Percentiles rank a stretch among this genome's conserved stretches.
Conservation (phyloP, 331 rosid species). For the Stylosanthes scabra region DNA sequence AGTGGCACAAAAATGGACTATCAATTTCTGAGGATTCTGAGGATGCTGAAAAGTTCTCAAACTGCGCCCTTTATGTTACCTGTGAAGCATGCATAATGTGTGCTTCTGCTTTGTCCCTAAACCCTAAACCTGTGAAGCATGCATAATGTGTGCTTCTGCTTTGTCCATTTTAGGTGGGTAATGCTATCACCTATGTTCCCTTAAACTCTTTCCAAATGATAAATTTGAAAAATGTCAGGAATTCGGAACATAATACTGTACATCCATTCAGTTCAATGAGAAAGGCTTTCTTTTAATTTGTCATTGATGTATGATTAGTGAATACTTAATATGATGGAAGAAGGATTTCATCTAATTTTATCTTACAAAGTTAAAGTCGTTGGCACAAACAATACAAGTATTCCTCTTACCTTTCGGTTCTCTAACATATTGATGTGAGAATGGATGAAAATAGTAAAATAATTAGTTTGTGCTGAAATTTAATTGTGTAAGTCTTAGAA, state of each 20-base stretch:
- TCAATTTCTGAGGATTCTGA: constrained; percentile 62
- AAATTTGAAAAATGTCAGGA: background rate
- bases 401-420: no score
- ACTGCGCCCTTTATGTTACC: constrained; percentile 80
- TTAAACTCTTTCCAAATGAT: background rate
- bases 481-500: no score
- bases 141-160: constrained; percentile 97
- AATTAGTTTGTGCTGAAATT: no score
- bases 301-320: background rate
- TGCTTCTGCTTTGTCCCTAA: constrained; percentile 83
- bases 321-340: background rate
- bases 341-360: background rate
- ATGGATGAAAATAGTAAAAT: no score
- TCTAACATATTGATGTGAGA: no score
- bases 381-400: no score
- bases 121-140: no score
- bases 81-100: constrained; percentile 99
- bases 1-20: constrained; percentile 75
- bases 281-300: background rate
- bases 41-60: constrained; percentile 68
- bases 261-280: background rate
- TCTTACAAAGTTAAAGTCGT: no score
- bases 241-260: background rate
- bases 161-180: constrained; percentile 66
- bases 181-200: constrained; percentile 9